These are phyloP conservation scores for Climacium dendroides DNA, from an alignment of 225 moss, liverwort and hornwort species.

Conservation along the genomic window DNA sequence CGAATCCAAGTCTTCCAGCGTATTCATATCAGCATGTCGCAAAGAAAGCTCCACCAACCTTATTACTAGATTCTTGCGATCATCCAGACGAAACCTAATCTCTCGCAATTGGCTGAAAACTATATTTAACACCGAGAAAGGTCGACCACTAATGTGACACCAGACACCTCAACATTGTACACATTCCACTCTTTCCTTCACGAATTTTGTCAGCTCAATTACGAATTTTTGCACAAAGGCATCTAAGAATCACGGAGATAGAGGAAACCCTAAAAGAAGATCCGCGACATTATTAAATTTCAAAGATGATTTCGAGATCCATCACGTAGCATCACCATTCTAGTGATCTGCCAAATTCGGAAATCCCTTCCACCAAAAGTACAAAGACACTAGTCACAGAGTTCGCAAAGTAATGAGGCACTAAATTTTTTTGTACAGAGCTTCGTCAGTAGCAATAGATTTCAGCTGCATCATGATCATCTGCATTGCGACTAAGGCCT, in stretches of 20 bases:
- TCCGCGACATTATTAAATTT: background rate
- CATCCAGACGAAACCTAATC: background rate
- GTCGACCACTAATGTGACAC: background rate
- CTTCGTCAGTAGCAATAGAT: background rate
- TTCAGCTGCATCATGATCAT: background rate
- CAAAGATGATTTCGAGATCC: background rate
- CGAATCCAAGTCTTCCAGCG: background rate
- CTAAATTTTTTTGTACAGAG: background rate
- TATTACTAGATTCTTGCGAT: background rate
- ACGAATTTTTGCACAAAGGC: background rate
- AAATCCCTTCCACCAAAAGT: background rate
- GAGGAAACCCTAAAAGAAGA: background rate
- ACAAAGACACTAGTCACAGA: background rate
- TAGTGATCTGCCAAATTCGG: background rate
- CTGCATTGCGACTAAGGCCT: background rate
- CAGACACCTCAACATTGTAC: background rate
- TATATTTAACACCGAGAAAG: background rate
- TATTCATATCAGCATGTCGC: background rate
- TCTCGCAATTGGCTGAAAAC: background rate
- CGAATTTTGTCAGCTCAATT: background rate
- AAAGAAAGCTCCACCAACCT: background rate
- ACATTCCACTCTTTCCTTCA: background rate
- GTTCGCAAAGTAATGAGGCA: background rate
- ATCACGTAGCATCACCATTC: background rate
- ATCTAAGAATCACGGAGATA: background rate